Conservation (phyloP, 2,329 filamentous ascomycete genomes). For the Sphaceloma murrayae region DNA sequence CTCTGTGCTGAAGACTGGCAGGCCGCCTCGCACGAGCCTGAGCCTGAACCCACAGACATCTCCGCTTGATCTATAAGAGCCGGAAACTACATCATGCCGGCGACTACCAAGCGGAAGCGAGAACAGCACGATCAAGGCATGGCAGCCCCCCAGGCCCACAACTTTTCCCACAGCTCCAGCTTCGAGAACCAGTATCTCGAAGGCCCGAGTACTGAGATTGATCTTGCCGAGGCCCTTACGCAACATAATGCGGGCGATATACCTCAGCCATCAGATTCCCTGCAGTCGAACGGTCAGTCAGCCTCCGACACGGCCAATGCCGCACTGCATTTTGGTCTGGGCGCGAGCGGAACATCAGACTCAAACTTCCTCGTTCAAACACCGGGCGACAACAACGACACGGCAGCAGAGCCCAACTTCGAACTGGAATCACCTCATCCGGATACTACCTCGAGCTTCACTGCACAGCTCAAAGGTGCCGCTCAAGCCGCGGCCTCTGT, state of each 20-base stretch:
- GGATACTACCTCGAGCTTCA: constrained; percentile 19
- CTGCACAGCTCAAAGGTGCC: constrained; percentile 17
- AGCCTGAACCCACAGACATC: no score
- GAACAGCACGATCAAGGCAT: constrained; percentile 7
- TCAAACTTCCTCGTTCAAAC: constrained; percentile 38
- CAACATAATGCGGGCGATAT: constrained; percentile 26
- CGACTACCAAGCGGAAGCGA: constrained; percentile 6
- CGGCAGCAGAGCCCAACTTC: constrained; percentile 16
- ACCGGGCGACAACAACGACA: constrained; percentile 17
- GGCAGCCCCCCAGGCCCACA: not conserved
- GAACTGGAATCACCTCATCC: constrained; percentile 19
- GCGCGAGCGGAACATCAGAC: constrained; percentile 47
- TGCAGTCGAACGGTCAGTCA: constrained; percentile 33
- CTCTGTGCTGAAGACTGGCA: no score
- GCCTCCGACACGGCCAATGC: constrained; percentile 53
- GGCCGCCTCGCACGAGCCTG: no score
- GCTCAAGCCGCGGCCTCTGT: constrained; percentile 31
- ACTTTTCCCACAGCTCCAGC: not conserved
- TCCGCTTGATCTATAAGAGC: constrained; percentile 7
- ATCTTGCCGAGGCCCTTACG: constrained; percentile 29
- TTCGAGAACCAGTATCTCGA: constrained; percentile 2
- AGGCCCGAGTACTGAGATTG: not conserved
- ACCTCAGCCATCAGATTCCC: constrained; percentile 25
- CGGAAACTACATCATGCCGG: constrained; percentile 1
- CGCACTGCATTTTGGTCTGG: constrained; percentile 46